Base-by-base conservation (phyloP, 805 yeast species). In the Zygotorulaspora danielsina region DNA sequence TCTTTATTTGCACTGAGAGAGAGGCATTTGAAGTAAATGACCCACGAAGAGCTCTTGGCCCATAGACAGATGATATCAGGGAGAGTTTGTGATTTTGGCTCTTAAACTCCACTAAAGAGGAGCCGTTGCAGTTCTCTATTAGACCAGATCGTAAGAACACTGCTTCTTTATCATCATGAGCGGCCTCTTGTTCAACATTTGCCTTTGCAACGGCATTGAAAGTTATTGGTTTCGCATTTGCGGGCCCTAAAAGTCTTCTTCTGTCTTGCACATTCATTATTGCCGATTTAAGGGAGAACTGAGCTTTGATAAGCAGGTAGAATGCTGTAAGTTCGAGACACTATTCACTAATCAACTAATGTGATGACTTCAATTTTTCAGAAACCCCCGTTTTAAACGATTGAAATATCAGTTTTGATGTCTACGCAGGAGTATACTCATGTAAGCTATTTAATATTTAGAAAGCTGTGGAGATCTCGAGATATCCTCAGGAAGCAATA, bases 31-130 rank as follows among this genome's bases (percentile, higher is more conserved):
- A 78, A 26, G 76, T 70, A 57, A 81, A 85, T 3, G 85, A 74
- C 2, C 87, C 86, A 44, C 84, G 70, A 45, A 76, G 79, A 6
- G 97, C 96, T 49, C 88, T 72, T 3, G 97, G 97, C 0, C 97
- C 97, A 61, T 79, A 84, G 0, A 90, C 79, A 3, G 87, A 72
- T 1, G 82, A 81, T 39, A 80, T 76, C 5, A 87, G 62, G 32
- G 79, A 53, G 2, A 53, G 42, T 25, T 52, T 55, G 25, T 67
- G 73, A n/a, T 30, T 36, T 18, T 29, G 39, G n/a, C 44, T 38
- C 18, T 75, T 75, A 18, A 75, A 71, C 59, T 89, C 97, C 15
- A 86, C 55, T 49, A 82, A 84, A 2, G 94, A 75, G 15, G 95
- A 86, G 2, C 97, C 97, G 53, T 79, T 79, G 38, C 88, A 79